Evolutionary conservation across 495 filamentous ascomycete genomes (phyloP), one percentile per base, ranked within the genome.

Genomic region (Oidiodendron maius): DNA sequence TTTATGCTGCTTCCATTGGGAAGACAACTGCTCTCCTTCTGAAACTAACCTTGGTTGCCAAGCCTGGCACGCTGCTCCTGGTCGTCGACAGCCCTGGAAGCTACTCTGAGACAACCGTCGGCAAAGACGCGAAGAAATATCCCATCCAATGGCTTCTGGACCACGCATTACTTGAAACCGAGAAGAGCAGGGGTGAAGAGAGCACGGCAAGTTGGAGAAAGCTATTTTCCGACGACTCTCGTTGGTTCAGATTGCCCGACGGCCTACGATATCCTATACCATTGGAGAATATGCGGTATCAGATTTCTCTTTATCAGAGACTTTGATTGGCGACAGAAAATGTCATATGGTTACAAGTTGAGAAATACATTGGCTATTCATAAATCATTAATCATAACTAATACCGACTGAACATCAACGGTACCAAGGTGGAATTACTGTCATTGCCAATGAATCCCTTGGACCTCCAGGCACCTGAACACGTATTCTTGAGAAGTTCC

Each of bases 91-190:
- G 89, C 51, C 87, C 93, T 0, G 93, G 93, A 0, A 87, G 81
- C 60, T 98, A 97, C 64, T 91, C 90, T 1, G 88, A 84, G 32
- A 71, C 95, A 12, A 74, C 72, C 2, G 56, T 96, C 0, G 78
- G 77, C 3, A 36, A 40, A 17, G 71, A 74, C 39, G 75, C 80
- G 51, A 87, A 85, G 51, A 78, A 72, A 34, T 98, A 96, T 64
- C 89, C 90, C 0, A 97, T 97, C 90, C 81, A 84, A 55, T 96
- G 90, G 80, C 71, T 98, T 13, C 68, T 98, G 9, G 89, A 97
- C 60, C 81, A 90, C 62, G 84, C 87, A 2, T 58, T 98, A 12
- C 66, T 93, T 2, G 61, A 55, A 24, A 49, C 41, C 3, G 59
- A 63, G 3, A 52, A 53, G 32, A 43, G 20, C 20, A 55, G 46